Percentiles rank a stretch among this genome's conserved stretches.
Evolutionary conservation across 192 early-diverging fungal genomes (phyloP).

Genomic region (Dissophora globulifera): DNA sequence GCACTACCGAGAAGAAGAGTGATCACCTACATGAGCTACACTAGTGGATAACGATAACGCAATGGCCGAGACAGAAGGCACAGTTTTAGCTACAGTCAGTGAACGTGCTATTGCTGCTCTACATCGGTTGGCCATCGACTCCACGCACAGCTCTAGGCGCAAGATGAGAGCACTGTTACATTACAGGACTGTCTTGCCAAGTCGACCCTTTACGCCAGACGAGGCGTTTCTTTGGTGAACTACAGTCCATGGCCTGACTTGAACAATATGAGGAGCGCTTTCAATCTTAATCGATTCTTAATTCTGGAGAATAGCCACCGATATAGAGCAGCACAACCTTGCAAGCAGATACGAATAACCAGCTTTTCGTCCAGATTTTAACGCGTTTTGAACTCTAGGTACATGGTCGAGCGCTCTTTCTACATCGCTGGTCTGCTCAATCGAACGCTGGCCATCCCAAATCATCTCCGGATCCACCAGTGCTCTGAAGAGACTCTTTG

Average conservation of each 20-base stretch:
- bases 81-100: too few relatives aligned
- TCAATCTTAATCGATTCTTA: background rate
- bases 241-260: conserved; percentile 45
- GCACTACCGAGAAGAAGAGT: too few relatives aligned
- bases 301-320: background rate
- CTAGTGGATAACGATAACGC: too few relatives aligned
- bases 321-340: background rate
- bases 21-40: too few relatives aligned
- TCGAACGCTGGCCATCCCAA: conserved; percentile 23
- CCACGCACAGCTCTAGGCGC: too few relatives aligned
- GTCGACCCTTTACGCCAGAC: background rate
- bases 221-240: conserved; percentile 27
- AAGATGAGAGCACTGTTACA: too few relatives aligned
- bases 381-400: too few relatives aligned
- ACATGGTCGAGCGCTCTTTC: conserved; percentile 27
- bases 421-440: conserved; percentile 28
- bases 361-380: background rate
- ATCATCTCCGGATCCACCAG: conserved; percentile 16
- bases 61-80: too few relatives aligned
- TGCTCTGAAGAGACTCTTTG: conserved; percentile 17
- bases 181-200: background rate
- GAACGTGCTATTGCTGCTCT: too few relatives aligned
- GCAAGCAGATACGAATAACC: too few relatives aligned
- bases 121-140: too few relatives aligned
- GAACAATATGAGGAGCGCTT: conserved; percentile 28